These are phyloP conservation scores for Massospora cicadina DNA, from an alignment of 371 early-diverging fungal genomes.

Conservation along the genomic window DNA sequence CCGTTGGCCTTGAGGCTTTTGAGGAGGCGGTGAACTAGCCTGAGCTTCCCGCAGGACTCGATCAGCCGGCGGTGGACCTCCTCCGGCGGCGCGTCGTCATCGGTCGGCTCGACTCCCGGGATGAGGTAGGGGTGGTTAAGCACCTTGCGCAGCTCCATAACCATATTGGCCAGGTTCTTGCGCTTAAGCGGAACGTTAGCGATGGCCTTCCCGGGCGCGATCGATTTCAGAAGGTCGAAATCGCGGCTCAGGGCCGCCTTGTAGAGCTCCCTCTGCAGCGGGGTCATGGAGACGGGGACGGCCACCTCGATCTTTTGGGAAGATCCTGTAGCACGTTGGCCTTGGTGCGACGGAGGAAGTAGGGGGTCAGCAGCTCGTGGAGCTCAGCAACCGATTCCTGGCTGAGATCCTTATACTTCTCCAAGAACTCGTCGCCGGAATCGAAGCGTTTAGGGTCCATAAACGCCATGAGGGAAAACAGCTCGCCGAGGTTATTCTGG, in stretches of 20 bases:
- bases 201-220: conserved; percentile 25
- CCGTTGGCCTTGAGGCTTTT: conserved; percentile 69
- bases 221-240: conserved; percentile 76
- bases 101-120: conserved; percentile 82
- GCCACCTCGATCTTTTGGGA: conserved; percentile 41
- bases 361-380: conserved; percentile 84
- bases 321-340: conserved; percentile 51
- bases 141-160: conserved; percentile 98
- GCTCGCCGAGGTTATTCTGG: conserved; percentile 97
- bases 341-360: conserved; percentile 95
- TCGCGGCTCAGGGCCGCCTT: conserved; percentile 94
- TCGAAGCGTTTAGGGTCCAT: conserved; percentile 43
- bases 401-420: conserved; percentile 61
- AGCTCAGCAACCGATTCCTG: conserved; percentile 78
- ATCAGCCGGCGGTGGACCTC: neutral
- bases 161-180: conserved; percentile 70
- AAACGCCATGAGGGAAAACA: conserved; percentile 98
- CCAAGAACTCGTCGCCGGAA: conserved; percentile 79
- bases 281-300: conserved; percentile 86
- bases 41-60: conserved; percentile 60
- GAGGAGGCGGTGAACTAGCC: conserved; percentile 83
- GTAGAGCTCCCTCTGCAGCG: conserved; percentile 97
- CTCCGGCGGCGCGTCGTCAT: conserved; percentile 11
- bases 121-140: conserved; percentile 99
- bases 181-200: conserved; percentile 30